These are phyloP conservation scores for Lentinula lateritia DNA, from an alignment of 768 basidiomycete genomes.

Conservation along the genomic window DNA sequence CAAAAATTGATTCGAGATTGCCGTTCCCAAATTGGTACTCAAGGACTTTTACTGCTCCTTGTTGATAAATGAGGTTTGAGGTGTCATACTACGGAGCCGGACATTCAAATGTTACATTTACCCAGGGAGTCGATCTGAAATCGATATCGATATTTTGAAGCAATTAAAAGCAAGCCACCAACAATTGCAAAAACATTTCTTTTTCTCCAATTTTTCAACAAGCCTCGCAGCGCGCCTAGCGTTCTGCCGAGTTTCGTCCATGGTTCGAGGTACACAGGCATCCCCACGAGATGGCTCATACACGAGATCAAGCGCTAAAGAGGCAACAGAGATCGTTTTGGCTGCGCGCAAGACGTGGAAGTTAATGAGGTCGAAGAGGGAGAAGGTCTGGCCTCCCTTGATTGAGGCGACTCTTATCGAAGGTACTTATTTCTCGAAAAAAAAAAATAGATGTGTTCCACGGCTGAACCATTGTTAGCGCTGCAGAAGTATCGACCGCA, in stretches of 20 bases:
- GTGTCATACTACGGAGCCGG: neutral
- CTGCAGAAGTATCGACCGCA: constrained; percentile 51
- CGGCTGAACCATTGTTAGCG: constrained; percentile 26
- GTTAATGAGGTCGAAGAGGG: constrained; percentile 43
- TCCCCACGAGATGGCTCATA: neutral
- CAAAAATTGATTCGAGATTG: neutral
- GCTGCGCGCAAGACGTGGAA: constrained; percentile 54
- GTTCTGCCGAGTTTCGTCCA: neutral
- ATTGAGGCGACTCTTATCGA: constrained; percentile 58
- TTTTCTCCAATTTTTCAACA: neutral
- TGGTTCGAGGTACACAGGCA: neutral
- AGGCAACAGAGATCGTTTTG: constrained; percentile 5
- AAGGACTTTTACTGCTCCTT: neutral
- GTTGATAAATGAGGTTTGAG: neutral
- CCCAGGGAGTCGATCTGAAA: neutral
- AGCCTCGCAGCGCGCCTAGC: neutral
- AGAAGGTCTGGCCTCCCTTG: constrained; percentile 59
- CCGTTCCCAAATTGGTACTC: neutral
- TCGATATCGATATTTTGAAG: neutral
- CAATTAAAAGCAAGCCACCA: neutral
- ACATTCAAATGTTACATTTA: neutral
- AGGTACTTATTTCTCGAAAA: constrained; percentile 34
- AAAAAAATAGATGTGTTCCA: constrained; percentile 1
- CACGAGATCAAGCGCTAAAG: neutral
- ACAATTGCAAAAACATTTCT: neutral